Evolutionary conservation across 177 flowering plant genomes (phyloP).

Genomic region (Telopea speciosissima): DNA sequence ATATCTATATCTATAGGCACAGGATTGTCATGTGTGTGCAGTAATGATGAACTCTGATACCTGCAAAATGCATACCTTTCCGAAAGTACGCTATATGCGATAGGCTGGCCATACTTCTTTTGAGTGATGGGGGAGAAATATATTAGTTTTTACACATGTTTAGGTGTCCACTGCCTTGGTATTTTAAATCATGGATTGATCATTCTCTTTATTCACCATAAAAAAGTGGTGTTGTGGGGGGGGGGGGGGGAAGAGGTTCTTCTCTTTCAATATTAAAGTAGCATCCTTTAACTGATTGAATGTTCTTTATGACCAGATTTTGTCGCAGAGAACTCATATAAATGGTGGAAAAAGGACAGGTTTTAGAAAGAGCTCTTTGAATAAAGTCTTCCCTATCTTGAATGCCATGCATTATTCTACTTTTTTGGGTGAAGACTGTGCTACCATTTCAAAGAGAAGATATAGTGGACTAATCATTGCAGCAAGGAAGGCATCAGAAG

Average conservation of each 20-base stretch:
- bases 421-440: conserved; percentile 26
- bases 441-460: conserved; percentile 51
- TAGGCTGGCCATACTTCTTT: background rate
- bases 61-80: background rate
- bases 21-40: background rate
- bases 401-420: conserved; percentile 26
- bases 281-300: conserved; percentile 6
- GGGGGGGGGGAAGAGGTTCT: background rate
- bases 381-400: conserved; percentile 24
- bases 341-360: conserved; percentile 35
- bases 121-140: background rate
- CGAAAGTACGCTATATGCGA: background rate
- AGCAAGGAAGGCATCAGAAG: conserved; percentile 68
- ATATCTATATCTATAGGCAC: background rate
- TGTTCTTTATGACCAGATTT: conserved; percentile 40
- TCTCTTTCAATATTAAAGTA: background rate
- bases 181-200: background rate
- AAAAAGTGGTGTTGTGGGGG: no score
- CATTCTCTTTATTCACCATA: background rate
- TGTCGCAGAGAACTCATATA: conserved; percentile 43
- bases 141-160: background rate
- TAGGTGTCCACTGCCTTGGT: background rate
- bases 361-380: conserved; percentile 35
- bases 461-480: conserved; percentile 85
- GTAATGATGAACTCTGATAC: background rate